These are phyloP conservation scores for Globisporangium ultimum DNA, from an alignment of 352 stramenopile species.

Conservation along the genomic window DNA sequence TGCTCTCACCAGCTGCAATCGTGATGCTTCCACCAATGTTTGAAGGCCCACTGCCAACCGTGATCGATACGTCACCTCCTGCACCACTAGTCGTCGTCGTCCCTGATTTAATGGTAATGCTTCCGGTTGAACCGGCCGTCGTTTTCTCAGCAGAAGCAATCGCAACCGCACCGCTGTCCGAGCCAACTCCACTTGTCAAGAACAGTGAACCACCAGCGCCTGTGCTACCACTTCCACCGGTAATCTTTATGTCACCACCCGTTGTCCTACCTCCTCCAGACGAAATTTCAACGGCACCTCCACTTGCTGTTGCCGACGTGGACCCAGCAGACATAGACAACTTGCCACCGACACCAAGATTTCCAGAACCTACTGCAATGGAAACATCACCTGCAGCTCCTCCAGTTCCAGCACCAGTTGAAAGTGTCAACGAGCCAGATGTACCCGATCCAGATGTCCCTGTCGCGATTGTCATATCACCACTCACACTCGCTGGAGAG, in stretches of 20 bases:
- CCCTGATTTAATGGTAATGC: conserved; percentile 25
- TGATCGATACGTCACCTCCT: conserved; percentile 32
- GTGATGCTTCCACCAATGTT: conserved; percentile 26
- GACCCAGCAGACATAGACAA: conserved; percentile 33
- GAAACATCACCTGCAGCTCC: conserved; percentile 44
- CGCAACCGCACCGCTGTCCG: conserved; percentile 27
- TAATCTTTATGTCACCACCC: conserved; percentile 22
- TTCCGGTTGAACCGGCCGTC: conserved; percentile 28
- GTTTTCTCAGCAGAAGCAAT: conserved; percentile 29
- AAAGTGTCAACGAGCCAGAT: conserved; percentile 42
- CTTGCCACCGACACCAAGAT: conserved; percentile 33
- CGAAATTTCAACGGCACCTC: conserved; percentile 22
- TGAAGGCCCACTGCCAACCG: conserved; percentile 24
- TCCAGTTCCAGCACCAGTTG: conserved; percentile 36
- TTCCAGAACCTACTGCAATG: conserved; percentile 38
- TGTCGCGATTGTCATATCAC: conserved; percentile 36
- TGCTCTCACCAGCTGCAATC: conserved; percentile 35
- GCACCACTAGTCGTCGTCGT: conserved; percentile 19
- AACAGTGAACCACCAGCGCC: conserved; percentile 31
- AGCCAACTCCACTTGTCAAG: conserved; percentile 33
- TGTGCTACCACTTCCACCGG: conserved; percentile 7
- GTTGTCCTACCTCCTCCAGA: conserved; percentile 30
- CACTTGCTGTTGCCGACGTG: conserved; percentile 21
- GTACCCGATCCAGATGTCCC: conserved; percentile 40
- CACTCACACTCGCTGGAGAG: conserved; percentile 39